Evolutionary conservation across 306 rosid genomes (phyloP), one percentile per base, ranked within the genome.

Genomic region (Glycine latifolia): DNA sequence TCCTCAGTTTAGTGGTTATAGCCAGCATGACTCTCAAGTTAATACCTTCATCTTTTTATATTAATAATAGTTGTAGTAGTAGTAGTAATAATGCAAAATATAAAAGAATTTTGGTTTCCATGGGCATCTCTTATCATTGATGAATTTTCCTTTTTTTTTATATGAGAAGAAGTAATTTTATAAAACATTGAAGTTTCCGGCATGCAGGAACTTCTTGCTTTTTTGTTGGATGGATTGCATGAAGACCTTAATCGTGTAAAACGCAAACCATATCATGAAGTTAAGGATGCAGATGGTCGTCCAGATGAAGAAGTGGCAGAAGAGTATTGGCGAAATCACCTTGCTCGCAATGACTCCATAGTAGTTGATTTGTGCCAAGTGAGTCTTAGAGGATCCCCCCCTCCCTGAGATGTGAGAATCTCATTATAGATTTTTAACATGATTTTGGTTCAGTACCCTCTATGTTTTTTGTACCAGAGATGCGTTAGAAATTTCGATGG

Each of bases 11-110:
- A 85, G 89, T 77, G 97, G 96, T 75, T 89, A 87, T 84, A 87
- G 92, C 85, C 97, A 94, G 86, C 98, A 94, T 50, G 98, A 94
- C 88, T 91, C 97, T 82, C 98, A 94, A 87, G 98, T 94, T 74
- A 84, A 92, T 87, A 67, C 16, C 71, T 56, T 82, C 56, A 26
- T 61, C 73, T 35, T 17, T 70, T 26, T 79, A 33, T 35, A 6
- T 12, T 59, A 17, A 5, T 33, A 62, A n/a, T 6, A 43, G 7
- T 26, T 26, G 31, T 2, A 16, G 5, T 17, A 58, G 5, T 17
- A 58, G 6, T 54, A 54, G 8, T 58, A 58, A 6, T 8, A 50
- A n/a, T 44, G 44, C 11, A 15, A 63, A 17, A 31, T 37, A 52
- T 46, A 76, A 56, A 37, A 48, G 60, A 50, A 58, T 58, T 35